Percentiles rank a stretch among this genome's conserved stretches.
Evolutionary conservation across 1,284 basidiomycete genomes (phyloP).

Genomic region (Cutaneotrichosporon cutaneum): DNA sequence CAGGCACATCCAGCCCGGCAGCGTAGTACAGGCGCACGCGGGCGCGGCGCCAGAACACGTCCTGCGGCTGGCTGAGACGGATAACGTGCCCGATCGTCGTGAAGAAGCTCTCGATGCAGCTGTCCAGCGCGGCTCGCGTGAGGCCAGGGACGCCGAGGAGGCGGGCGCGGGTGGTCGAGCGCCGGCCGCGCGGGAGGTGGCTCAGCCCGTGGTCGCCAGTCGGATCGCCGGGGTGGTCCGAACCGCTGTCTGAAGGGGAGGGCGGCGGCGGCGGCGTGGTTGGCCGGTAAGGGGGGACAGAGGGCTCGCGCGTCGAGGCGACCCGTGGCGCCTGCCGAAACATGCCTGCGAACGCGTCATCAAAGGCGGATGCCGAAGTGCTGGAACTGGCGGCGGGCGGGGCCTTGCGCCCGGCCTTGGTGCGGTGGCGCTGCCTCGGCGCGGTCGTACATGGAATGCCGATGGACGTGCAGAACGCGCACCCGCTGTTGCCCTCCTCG

Average conservation of each 20-base stretch:
- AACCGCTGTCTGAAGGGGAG: not conserved
- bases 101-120: slow-evolving; percentile 17
- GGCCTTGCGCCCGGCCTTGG: slow-evolving; percentile 8
- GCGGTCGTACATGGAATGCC: slow-evolving; percentile 13
- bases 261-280: not conserved
- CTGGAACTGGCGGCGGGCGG: not conserved
- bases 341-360: not conserved
- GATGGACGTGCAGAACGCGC: slow-evolving; percentile 17
- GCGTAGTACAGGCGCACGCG: slow-evolving; percentile 14
- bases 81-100: slow-evolving; percentile 13
- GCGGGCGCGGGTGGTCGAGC: not conserved
- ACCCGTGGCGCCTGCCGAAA: not conserved
- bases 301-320: not conserved
- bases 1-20: slow-evolving; percentile 13
- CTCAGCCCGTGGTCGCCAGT: not conserved
- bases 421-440: slow-evolving; percentile 10
- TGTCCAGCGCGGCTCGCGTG: slow-evolving; percentile 13
- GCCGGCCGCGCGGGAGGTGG: not conserved
- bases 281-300: not conserved
- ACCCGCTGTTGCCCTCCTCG: not conserved
- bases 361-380: not conserved
- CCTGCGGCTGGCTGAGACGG: slow-evolving; percentile 1
- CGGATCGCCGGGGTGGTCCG: not conserved
- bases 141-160: slow-evolving; percentile 16
- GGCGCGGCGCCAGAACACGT: slow-evolving; percentile 8